Base-by-base conservation (phyloP, 805 yeast genomes). In the Cyberlindnera subsufficiens region DNA sequence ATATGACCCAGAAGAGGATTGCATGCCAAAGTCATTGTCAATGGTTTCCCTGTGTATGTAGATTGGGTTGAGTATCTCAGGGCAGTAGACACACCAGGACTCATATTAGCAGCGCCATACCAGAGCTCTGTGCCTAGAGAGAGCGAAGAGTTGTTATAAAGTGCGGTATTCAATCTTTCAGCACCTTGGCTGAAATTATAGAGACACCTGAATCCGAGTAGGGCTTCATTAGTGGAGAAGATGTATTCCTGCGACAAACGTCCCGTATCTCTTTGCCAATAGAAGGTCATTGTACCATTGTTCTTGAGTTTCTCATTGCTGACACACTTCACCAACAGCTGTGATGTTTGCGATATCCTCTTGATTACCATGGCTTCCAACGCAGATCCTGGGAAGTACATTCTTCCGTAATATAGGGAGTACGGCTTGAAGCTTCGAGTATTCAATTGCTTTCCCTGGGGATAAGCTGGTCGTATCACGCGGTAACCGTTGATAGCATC, bases 1-100 rank as follows among this genome's bases (percentile, higher is more conserved):
- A 93, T 64, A 51, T 89, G 90, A 3, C 99, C 99, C 58, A 91
- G 68, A 14, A 93, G 68, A 1, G 99, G 99, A 60, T 93, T 93
- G 44, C 83, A 72, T 0, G 96, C 82, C 32, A 91, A 56, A 0
- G 98, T 85, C 73, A 93, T 75, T 0, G 96, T 86, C 49, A 90
- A 65, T 0, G 99, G 99, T 49, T 87, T 84, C 4, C 95, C 95
- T 0, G 96, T 85, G 35, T 86, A 78, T 0, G 93, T 80, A 0
- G 96, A 80, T 47, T 86, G 82, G 0, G 96, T 86, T 1, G 91
- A 75, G 60, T 93, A 91, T 36, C 97, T 66, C 38, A 88, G 60
- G 0, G 95, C 91, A 2, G 95, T 77, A 0, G 96, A 86, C 16
- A 90, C 59, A 0, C 97, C 98, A 0, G 97, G 97, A 45, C 91